Base-by-base conservation (phyloP, 768 basidiomycete genomes). In the Mycena rebaudengoi region DNA sequence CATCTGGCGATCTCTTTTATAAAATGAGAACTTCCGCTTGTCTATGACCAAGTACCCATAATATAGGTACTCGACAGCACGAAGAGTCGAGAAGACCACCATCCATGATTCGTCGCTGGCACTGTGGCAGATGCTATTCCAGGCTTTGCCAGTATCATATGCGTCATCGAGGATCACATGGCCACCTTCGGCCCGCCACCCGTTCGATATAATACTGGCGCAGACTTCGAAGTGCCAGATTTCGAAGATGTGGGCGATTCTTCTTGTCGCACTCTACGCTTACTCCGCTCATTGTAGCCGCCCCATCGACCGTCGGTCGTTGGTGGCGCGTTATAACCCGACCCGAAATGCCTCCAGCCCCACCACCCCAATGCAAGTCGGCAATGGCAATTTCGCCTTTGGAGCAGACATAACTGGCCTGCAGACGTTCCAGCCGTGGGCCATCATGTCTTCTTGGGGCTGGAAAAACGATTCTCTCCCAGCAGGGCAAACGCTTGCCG, bases 351-450 rank as follows among this genome's bases (percentile, higher is more conserved):
- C 81, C 8, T 85, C 84, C 10, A 81, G 74, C 67, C 46, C 68
- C 23, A 75, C 73, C 32, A 86, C 85, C 13, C 86, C 86, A 6
- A 81, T 87, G 79, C 87, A 87, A 71, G 78, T 87, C 50, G 87
- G 87, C 14, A 88, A 88, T 70, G 86, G 87, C 16, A 84, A 86
- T 71, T 87, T 88, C 63, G 86, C 85, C 18, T 88, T 88, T 64
- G 85, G 85, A 21, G 82, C 83, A 8, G 87, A 88, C 70, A 73
- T 87, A 21, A 86, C 86, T 1, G 84, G 85, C 12, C 78, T 88
- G 16, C 87, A 88, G 71, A 87, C 86, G 0, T 82, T 87, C 73
- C 77, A 78, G 32, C 85, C 85, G 6, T 87, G 79, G 71, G 83
- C 82, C 11, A 87, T 79, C 63, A 79, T 88, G 77, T 84, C 86